Evolutionary conservation across 805 yeast genomes (phyloP).

Genomic region (Tetrapisispora phaffii): DNA sequence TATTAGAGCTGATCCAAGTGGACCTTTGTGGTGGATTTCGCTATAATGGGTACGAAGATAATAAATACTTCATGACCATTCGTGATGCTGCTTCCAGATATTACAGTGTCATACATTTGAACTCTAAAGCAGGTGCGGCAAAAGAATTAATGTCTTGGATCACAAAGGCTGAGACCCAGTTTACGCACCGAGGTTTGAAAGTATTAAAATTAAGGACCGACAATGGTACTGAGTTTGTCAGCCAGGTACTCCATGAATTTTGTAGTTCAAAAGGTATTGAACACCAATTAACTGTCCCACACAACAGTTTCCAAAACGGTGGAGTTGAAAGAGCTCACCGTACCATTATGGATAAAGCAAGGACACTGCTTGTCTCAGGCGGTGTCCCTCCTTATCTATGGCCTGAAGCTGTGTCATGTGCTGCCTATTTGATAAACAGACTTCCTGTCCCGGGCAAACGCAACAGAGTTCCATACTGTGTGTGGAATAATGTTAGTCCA

Average conservation of each 20-base stretch:
- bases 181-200: neutral
- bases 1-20: too few species aligned
- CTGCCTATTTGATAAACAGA: conserved; percentile 8
- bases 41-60: too few species aligned
- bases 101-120: too few species aligned
- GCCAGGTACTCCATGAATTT: neutral
- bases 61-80: too few species aligned
- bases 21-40: too few species aligned
- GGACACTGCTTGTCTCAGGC: conserved; percentile 6
- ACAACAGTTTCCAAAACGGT: conserved; percentile 12
- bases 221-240: conserved; percentile 7
- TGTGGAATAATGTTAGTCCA: neutral
- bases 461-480: conserved; percentile 2
- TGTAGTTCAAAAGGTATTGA: conserved; percentile 3
- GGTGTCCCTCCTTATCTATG: conserved; percentile 10
- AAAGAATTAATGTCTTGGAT: too few species aligned
- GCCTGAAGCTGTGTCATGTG: conserved; percentile 10
- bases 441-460: conserved; percentile 2
- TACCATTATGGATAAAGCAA: conserved; percentile 7
- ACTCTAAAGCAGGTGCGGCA: too few species aligned
- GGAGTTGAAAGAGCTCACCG: conserved; percentile 10
- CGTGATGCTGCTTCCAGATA: too few species aligned
- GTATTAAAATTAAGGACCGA: neutral
- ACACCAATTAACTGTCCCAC: conserved; percentile 9
- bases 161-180: neutral